Evolutionary conservation across 2,329 filamentous ascomycete genomes (phyloP).

Genomic region (Neofusicoccum sp.): DNA sequence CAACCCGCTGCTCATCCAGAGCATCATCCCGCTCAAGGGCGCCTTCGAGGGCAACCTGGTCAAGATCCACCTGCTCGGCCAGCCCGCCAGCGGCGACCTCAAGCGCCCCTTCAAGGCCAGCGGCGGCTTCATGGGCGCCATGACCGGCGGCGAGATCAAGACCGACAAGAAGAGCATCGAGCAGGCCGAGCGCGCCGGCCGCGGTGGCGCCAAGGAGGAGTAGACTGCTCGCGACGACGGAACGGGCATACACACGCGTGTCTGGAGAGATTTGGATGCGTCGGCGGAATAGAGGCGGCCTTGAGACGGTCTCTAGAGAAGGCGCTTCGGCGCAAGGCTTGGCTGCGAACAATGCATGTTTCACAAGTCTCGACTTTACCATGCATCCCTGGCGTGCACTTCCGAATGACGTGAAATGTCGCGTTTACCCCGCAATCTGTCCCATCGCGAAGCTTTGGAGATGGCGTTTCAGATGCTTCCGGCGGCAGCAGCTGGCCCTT

Average conservation of each 20-base stretch:
- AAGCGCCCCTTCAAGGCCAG: slow-evolving; percentile 93
- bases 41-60: slow-evolving; percentile 93
- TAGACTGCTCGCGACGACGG: slow-evolving; percentile 31
- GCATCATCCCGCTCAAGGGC: slow-evolving; percentile 95
- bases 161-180: slow-evolving; percentile 71
- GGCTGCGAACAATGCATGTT: too few species aligned
- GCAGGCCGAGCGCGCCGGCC: slow-evolving; percentile 53
- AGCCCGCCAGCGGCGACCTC: slow-evolving; percentile 85
- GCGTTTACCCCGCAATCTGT: slow-evolving; percentile 3
- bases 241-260: too few species aligned
- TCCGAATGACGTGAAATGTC: not conserved
- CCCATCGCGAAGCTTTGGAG: not conserved
- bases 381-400: not conserved
- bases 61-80: slow-evolving; percentile 91
- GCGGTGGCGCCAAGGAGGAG: slow-evolving; percentile 57
- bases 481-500: slow-evolving; percentile 19
- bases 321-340: too few species aligned
- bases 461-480: not conserved
- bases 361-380: too few species aligned
- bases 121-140: slow-evolving; percentile 79
- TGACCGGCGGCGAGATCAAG: slow-evolving; percentile 74
- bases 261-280: not conserved
- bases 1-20: slow-evolving; percentile 98
- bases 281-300: not conserved
- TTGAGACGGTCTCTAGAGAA: too few species aligned